Conservation (phyloP, 495 filamentous ascomycete species). For the Xylaria bambusicola region DNA sequence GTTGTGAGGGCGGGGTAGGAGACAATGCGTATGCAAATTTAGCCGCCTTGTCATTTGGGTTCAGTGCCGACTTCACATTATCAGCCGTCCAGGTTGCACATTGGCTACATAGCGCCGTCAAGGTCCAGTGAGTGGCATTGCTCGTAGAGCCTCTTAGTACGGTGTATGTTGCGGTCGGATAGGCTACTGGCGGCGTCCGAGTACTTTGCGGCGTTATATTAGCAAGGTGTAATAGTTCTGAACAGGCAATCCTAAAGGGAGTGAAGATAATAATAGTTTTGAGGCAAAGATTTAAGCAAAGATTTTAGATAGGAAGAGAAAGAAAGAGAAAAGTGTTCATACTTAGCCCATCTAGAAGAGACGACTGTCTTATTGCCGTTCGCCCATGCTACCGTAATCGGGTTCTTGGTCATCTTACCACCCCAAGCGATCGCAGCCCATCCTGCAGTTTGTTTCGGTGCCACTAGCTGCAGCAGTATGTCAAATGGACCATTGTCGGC, state of each 20-base stretch:
- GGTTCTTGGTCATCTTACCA: slow-evolving; percentile 53
- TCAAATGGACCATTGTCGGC: slow-evolving; percentile 46
- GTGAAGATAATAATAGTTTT: background rate
- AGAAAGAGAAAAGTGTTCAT: slow-evolving; percentile 16
- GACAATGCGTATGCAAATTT: slow-evolving; percentile 15
- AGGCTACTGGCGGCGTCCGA: slow-evolving; percentile 39
- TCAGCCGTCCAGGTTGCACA: slow-evolving; percentile 41
- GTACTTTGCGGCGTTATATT: slow-evolving; percentile 31
- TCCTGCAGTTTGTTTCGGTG: slow-evolving; percentile 38
- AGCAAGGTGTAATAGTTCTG: background rate
- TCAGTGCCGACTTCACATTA: slow-evolving; percentile 23
- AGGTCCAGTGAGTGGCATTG: slow-evolving; percentile 54
- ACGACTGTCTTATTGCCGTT: slow-evolving; percentile 43
- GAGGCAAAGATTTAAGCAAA: too few species aligned
- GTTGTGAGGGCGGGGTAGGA: slow-evolving; percentile 17
- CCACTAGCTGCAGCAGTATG: slow-evolving; percentile 49
- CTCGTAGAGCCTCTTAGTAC: slow-evolving; percentile 43
- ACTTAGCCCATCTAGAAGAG: slow-evolving; percentile 51
- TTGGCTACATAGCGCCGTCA: slow-evolving; percentile 46
- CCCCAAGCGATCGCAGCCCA: slow-evolving; percentile 54
- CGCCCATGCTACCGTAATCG: slow-evolving; percentile 49
- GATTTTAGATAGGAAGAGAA: too few species aligned
- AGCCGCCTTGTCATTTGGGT: slow-evolving; percentile 30
- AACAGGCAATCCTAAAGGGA: background rate
- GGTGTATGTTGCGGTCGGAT: slow-evolving; percentile 44